Evolutionary conservation across 2,329 filamentous ascomycete species (phyloP), one percentile per base, ranked within the genome.

Genomic region (Pestalotiopsis sp.): DNA sequence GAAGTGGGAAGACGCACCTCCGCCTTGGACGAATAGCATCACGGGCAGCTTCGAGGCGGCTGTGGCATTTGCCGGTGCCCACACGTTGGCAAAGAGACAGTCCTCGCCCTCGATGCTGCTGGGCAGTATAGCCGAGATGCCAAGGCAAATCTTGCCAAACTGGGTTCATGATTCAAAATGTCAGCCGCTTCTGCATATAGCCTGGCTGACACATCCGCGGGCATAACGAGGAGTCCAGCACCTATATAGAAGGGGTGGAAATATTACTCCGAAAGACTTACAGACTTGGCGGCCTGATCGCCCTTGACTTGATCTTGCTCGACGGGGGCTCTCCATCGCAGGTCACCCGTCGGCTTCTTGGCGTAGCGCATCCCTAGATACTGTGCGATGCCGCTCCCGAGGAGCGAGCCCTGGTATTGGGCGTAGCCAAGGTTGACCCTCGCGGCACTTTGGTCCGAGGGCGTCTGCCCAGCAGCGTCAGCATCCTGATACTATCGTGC

Each of bases 361-460:
- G 86, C 86, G 73, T 83, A 89, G 57, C 85, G 83, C 75, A 85
- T 77, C 13, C 84, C 84, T 3, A 84, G 76, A 72, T 81, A 86
- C 71, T 83, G 77, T 63, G 79, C 79, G 38, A 86, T 78, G n/a
- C 78, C 79, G 35, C 74, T 78, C 26, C 73, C 70, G 3, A 83
- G 75, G 2, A 75, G 71, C 3, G 74, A 73, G 35, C 84, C 84
- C 26, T 78, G 76, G 66, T 85, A 86, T 30, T 73, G 73, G n/a
- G 82, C 78, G 68, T 86, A 85, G 35, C 79, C 80, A 24, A 85
- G 77, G 69, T 84, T 78, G 60, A 81, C 74, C 17, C 73, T 71
- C 13, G 74, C 70, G 2, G 22, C 66, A 61, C 24, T 67, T 9
- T 60, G 71, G 26, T 71, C 65, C 26, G 64, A 58, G 7, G 64